Base-by-base conservation (phyloP, 176 grass and related monocot genomes). In the Hyparrhenia diplandra region DNA sequence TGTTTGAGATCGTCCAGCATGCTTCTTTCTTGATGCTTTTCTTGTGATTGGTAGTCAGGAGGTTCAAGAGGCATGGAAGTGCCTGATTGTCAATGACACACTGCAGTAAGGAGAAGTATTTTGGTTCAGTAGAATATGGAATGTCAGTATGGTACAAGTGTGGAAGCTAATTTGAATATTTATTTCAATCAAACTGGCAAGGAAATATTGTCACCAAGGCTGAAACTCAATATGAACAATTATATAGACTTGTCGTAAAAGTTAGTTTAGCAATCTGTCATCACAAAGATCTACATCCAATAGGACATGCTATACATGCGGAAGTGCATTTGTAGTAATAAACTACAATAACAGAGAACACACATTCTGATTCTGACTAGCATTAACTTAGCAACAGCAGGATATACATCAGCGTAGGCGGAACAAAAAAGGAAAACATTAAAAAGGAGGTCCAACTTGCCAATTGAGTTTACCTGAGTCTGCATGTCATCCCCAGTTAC, bases 21-120 rank as follows among this genome's bases (percentile, higher is more conserved):
- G 89, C 94, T 94, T 97, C 94, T 71, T 97, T 97, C 91, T 97
- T 97, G 69, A 97, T 97, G 84, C 92, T 94, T 87, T 97, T 97
- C 88, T 97, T 97, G 83, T 97, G 92, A 79, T 97, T 97, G 30
- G 78, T 84, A 13, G 83, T 87, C 76, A 97, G 60, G 34, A 97
- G 87, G 66, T 80, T 97, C 90, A 97, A 88, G 41, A 97, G 90
- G 57, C 92, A 97, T 54, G 89, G 85, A 54, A 97, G 95, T 10
- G 92, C 95, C 69, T 92, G 89, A 79, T 94, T 75, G 71, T 97
- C 87, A 72, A 97, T 97, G 35, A 97, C 88, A 92, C 85, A 97
- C 95, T 97, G 90, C 77, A 80, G 30, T 4, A 80, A 67, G 10
- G 60, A 73, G 5, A 80, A 64, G 29, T 17, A 64, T 40, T 46